phyloP scores from a whole-genome alignment of 1,284 basidiomycete genomes.

The Malassezia obtusa region DNA sequence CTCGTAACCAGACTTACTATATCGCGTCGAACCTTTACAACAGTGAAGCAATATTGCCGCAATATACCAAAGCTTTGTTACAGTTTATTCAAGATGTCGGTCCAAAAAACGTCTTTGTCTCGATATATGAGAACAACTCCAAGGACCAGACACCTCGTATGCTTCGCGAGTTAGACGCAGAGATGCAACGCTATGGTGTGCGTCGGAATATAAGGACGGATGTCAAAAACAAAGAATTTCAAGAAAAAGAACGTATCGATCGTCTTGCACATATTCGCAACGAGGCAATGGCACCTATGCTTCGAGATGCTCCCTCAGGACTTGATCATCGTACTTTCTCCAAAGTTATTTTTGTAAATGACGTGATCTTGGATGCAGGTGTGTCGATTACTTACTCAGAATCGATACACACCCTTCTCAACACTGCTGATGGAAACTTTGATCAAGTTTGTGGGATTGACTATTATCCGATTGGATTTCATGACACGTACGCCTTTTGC shows the following conservation, averaged over 20 bases:
- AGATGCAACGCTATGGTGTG: slow-evolving; percentile 31
- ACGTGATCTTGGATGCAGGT: slow-evolving; percentile 22
- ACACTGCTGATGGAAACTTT: slow-evolving; percentile 52
- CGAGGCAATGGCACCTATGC: slow-evolving; percentile 27
- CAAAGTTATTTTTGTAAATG: slow-evolving; percentile 37
- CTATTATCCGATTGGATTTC: slow-evolving; percentile 52
- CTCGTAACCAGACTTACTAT: slow-evolving; percentile 21
- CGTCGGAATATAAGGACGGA: background rate
- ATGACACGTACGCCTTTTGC: slow-evolving; percentile 53
- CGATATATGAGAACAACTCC: slow-evolving; percentile 56
- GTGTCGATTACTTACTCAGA: too few relatives aligned
- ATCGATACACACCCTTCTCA: slow-evolving; percentile 51
- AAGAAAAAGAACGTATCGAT: slow-evolving; percentile 18
- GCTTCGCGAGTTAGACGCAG: slow-evolving; percentile 48
- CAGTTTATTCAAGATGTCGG: slow-evolving; percentile 49
- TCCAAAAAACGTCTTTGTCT: slow-evolving; percentile 54
- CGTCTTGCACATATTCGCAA: slow-evolving; percentile 31
- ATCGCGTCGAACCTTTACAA: slow-evolving; percentile 38
- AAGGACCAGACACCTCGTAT: slow-evolving; percentile 51
- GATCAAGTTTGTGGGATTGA: slow-evolving; percentile 58
- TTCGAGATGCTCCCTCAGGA: slow-evolving; percentile 14
- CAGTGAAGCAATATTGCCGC: slow-evolving; percentile 27
- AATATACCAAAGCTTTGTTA: slow-evolving; percentile 22
- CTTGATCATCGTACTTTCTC: slow-evolving; percentile 11
- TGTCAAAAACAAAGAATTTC: slow-evolving; percentile 15